Evolutionary conservation across 768 basidiomycete species (phyloP).

Genomic region (Boletus rex-veris): DNA sequence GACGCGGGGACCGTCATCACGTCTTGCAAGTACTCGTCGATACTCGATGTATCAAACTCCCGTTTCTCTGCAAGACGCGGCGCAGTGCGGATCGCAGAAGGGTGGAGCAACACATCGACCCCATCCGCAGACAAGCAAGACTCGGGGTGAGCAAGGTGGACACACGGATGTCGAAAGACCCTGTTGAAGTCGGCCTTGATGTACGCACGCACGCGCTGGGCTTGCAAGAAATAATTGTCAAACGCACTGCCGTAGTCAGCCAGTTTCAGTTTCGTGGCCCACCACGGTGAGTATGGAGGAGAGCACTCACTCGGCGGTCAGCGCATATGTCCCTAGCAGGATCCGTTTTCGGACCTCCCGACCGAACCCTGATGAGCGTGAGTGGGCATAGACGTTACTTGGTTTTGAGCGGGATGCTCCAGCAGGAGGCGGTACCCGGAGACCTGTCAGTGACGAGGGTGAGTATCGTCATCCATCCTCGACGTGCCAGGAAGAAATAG

Average conservation of each 20-base stretch:
- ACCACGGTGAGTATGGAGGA: neutral
- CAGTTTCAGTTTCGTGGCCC: neutral
- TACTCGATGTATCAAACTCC: conserved; percentile 11
- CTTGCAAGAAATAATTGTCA: conserved; percentile 95
- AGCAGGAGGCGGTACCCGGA: conserved; percentile 42
- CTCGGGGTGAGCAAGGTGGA: conserved; percentile 32
- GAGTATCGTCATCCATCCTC: neutral
- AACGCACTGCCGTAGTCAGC: conserved; percentile 62
- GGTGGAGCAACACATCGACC: conserved; percentile 84
- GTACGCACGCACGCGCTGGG: conserved; percentile 71
- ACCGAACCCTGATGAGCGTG: conserved; percentile 74
- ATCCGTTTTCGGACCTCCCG: conserved; percentile 83
- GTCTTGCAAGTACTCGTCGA: conserved; percentile 82
- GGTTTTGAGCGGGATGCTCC: conserved; percentile 47
- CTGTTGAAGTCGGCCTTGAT: conserved; percentile 71
- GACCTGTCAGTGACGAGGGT: conserved; percentile 36
- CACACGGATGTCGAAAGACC: conserved; percentile 61
- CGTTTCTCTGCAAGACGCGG: conserved; percentile 44
- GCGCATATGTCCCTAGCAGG: conserved; percentile 84
- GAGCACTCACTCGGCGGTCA: conserved; percentile 79
- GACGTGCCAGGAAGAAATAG: neutral
- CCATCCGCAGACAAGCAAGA: conserved; percentile 16
- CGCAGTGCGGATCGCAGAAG: conserved; percentile 83
- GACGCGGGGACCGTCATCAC: conserved; percentile 90
- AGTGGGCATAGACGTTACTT: conserved; percentile 57